Base-by-base conservation (phyloP, 176 grass and related monocot genomes). In the Secale cereale region DNA sequence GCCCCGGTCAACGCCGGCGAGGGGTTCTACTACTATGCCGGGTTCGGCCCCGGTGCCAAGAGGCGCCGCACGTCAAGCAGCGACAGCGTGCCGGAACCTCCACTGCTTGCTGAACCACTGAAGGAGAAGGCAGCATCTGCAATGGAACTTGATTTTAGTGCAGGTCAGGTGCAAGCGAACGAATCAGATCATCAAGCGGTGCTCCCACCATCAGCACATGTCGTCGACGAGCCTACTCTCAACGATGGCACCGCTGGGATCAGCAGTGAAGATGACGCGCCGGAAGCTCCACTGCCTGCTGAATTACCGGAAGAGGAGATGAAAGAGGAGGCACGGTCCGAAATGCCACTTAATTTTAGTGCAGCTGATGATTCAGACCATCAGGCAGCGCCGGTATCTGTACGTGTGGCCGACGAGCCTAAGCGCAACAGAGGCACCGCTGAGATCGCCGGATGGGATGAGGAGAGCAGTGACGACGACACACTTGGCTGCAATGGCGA, bases 11-110 rank as follows among this genome's bases (percentile, higher is more conserved):
- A 31, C 3, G 23, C 10, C 7, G 71, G 16, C 7, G 71, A 74
- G 26, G 41, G 26, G 11, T 87, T 91, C 89, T 92, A 92, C 72
- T 90, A 95, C 71, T 95, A 92, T n/a, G 32, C 90, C 0, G 90
- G 90, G 1, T 95, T 90, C 2, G 83, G 86, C 7, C 85, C 85
- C 26, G 39, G 88, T 8, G 66, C 23, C 36, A 95, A 95, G 77
- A 86, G 76, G 45, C 72, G 82, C 13, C 69, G 83, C 26, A 57
- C 85, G 57, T 65, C 33, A 14, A 39, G 45, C 30, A 39, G 13
- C 25, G 19, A 74, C 9, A 15, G 59, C 17, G 63, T 37, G 41
- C 82, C 48, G 0, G 89, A 75, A 1, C 5, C 33, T 48, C 3
- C 22, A n/a, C 5, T 40, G 25, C 70, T 22, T n/a, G 27, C 19